Base-by-base conservation (phyloP, 129 eudicot genomes). In the Helianthus tuberosus region DNA sequence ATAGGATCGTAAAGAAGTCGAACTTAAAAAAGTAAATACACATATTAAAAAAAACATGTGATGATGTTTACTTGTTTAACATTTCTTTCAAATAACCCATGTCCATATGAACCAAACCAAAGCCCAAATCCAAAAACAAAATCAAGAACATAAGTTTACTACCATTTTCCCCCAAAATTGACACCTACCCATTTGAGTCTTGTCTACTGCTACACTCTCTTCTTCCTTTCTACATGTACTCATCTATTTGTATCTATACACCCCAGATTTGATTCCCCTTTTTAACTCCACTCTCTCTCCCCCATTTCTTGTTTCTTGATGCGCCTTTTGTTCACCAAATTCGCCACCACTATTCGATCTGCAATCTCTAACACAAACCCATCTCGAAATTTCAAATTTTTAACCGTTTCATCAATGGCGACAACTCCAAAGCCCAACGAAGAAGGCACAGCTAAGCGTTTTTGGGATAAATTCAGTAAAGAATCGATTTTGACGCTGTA, bases 401-500 rank as follows among this genome's bases (percentile, higher is more conserved):
- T 49, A 36, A 43, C 32, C 36, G 39, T 23, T 63, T 81, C 82
- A 38, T 66, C 84, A 89, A 82, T 80, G 87, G 82, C 91, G 87
- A 83, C 91, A 53, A 76, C 82, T 58, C 13, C 55, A 47, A 88
- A 81, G 84, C 54, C 85, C 36, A 80, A 76, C 20, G 89, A 87
- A 57, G 88, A 78, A 43, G 91, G 96, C 11, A 66, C 84, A 48
- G 92, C 93, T 1, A 77, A 76, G 67, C 87, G 85, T 60, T 86
- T 80, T 1, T 94, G 97, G 97, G 80, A 74, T 66, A 94, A 86
- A 51, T 84, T 68, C 55, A 79, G 61, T 27, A 81, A 78, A 35
- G 96, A 88, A 47, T 79, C 87, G 70, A 54, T 77, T 27, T 67
- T 81, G 47, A 84, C 98, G 47, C 84, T 90, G 13, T 90, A 79